phyloP scores from a whole-genome alignment of 2,329 filamentous ascomycete species.

The Lecanicillium sp. region DNA sequence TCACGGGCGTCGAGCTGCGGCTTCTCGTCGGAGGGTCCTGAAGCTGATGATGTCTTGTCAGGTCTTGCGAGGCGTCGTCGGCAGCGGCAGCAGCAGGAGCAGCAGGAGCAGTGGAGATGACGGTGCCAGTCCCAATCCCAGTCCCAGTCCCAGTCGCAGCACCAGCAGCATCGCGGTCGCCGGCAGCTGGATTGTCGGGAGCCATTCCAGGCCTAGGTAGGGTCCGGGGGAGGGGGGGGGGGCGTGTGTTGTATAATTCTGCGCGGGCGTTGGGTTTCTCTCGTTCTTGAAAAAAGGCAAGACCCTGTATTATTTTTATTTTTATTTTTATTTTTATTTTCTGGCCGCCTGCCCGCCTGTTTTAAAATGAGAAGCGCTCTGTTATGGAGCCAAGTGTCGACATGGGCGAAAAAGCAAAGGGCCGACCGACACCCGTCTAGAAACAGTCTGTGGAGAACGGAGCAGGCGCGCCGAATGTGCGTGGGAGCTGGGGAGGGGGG shows the following conservation, averaged over 20 bases:
- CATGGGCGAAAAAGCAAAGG: constrained; percentile 10
- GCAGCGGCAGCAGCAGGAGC: constrained; percentile 17
- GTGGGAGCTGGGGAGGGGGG: too few relatives aligned
- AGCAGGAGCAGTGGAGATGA: constrained; percentile 4
- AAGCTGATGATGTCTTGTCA: not conserved
- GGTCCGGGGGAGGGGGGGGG: constrained; percentile 6
- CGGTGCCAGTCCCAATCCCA: not conserved
- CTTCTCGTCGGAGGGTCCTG: too few relatives aligned
- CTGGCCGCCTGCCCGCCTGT: not conserved
- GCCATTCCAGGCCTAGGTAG: constrained; percentile 13
- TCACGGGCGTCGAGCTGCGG: too few relatives aligned
- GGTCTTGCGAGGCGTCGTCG: constrained; percentile 3
- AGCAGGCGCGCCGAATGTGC: too few relatives aligned
- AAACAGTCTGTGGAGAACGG: not conserved
- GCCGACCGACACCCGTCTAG: not conserved
- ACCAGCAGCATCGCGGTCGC: constrained; percentile 10
- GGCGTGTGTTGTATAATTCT: not conserved
- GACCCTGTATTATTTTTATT: not conserved
- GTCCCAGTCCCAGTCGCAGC: not conserved
- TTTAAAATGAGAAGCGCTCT: constrained; percentile 13
- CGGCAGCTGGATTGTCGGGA: constrained; percentile 11
- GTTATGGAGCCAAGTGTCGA: constrained; percentile 12
- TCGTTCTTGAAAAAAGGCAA: too few relatives aligned
- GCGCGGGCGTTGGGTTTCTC: not conserved
- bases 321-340: constrained; percentile 3